Evolutionary conservation across 768 basidiomycete genomes (phyloP).

Genomic region (Tulasnella sp.): DNA sequence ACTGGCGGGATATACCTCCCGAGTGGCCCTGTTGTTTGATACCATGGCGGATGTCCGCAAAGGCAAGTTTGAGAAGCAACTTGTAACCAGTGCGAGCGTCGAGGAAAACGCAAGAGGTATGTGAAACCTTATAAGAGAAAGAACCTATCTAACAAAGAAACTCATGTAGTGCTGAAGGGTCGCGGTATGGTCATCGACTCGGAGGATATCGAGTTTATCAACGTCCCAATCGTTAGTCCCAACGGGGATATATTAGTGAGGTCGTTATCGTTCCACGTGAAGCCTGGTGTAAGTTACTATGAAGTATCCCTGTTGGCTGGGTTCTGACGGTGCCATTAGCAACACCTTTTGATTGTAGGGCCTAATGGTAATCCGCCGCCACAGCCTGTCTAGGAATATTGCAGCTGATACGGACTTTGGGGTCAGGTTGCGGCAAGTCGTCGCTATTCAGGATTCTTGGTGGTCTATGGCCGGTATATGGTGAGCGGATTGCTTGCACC

Average conservation of each 20-base stretch:
- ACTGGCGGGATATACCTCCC: constrained; percentile 87
- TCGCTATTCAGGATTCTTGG: constrained; percentile 92
- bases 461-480: constrained; percentile 86
- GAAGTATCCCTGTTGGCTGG: not conserved
- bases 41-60: constrained; percentile 78
- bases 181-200: constrained; percentile 71
- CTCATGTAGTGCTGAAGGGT: constrained; percentile 51
- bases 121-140: constrained; percentile 7
- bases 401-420: not conserved
- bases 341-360: constrained; percentile 86
- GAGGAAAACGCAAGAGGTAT: constrained; percentile 66
- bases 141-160: not conserved
- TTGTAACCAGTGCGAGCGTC: constrained; percentile 59
- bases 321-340: constrained; percentile 31
- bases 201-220: constrained; percentile 82
- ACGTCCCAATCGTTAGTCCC: constrained; percentile 90
- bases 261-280: constrained; percentile 77
- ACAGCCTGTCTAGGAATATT: too few species aligned
- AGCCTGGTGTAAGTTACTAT: constrained; percentile 54
- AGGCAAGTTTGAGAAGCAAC: constrained; percentile 79
- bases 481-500: constrained; percentile 27
- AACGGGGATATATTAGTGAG: constrained; percentile 87
- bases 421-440: constrained; percentile 69
- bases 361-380: constrained; percentile 61
- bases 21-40: constrained; percentile 78